A percentile compares a stretch with the other conserved stretches of the same genome.
These are phyloP conservation scores for Arachis stenosperma DNA, from an alignment of 306 rosid species.

Conservation along the genomic window DNA sequence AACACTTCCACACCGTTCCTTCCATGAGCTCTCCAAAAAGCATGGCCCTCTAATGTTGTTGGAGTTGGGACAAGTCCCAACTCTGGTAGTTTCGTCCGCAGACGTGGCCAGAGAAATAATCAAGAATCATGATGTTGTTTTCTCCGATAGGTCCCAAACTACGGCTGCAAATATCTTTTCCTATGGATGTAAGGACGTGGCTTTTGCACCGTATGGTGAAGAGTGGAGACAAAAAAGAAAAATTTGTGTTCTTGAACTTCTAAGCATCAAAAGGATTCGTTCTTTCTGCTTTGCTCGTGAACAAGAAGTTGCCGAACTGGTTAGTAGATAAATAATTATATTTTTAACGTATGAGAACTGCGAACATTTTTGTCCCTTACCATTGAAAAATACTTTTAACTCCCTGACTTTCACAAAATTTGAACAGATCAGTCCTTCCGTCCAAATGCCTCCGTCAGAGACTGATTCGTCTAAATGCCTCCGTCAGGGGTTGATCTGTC, in stretches of 20 bases:
- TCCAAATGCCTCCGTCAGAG: no score
- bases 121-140: conserved; percentile 1
- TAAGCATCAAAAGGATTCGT: conserved; percentile 46
- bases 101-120: neutral
- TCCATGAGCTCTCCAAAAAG: conserved; percentile 33
- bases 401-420: no score
- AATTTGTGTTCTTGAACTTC: conserved; percentile 41
- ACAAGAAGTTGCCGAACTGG: conserved; percentile 32
- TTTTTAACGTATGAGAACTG: no score
- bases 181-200: conserved; percentile 41
- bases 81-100: conserved; percentile 39
- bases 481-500: no score
- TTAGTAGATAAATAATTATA: neutral
- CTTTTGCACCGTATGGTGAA: conserved; percentile 39
- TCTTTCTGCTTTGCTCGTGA: conserved; percentile 25
- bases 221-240: conserved; percentile 47
- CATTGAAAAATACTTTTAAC: no score
- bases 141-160: conserved; percentile 18
- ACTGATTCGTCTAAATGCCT: no score
- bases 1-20: conserved; percentile 42
- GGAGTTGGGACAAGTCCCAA: conserved; percentile 37
- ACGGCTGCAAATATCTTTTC: conserved; percentile 28
- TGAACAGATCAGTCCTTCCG: no score
- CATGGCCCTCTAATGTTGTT: conserved; percentile 48
- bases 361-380: no score